phyloP scores from a whole-genome alignment of 345 rosid species.

The Eucalyptus caleyi region DNA sequence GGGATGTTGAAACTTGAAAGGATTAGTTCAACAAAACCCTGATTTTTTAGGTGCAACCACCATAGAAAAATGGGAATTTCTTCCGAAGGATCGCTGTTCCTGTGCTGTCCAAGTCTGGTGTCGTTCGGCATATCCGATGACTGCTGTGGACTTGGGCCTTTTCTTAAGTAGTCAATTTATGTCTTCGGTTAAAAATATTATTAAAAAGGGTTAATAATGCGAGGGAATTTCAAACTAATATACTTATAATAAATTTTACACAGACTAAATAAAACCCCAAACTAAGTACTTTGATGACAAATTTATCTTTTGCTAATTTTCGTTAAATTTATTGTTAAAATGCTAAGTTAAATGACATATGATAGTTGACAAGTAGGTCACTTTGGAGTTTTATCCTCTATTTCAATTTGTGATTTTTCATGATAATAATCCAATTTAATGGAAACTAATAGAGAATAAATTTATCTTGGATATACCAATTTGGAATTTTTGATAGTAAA shows the following conservation, averaged over 20 bases:
- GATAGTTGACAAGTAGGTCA: fast-evolving
- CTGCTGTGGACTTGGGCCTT: not conserved
- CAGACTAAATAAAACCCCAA: fast-evolving
- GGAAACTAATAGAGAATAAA: no score
- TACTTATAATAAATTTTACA: no score
- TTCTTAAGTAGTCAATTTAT: not conserved
- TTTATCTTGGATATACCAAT: no score
- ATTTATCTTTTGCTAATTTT: no score
- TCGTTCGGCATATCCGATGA: not conserved
- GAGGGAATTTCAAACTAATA: fast-evolving
- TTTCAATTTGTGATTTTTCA: no score
- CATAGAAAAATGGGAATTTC: not conserved
- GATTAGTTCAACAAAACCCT: not conserved
- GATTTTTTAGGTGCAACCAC: not conserved
- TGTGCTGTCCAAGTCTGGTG: not conserved
- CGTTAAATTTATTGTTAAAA: no score
- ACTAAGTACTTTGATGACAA: no score
- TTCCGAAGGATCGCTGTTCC: not conserved
- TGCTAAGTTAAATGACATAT: fast-evolving
- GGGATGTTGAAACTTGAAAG: not conserved
- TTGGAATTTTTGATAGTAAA: no score
- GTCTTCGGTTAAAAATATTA: not conserved
- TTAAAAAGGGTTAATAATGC: no score
- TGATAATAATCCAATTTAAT: fast-evolving
- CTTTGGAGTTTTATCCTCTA: no score